A percentile compares a stretch with the other conserved stretches of the same genome.
Conservation (phyloP, 495 filamentous ascomycete species). For the Penicillium mononematosum region DNA sequence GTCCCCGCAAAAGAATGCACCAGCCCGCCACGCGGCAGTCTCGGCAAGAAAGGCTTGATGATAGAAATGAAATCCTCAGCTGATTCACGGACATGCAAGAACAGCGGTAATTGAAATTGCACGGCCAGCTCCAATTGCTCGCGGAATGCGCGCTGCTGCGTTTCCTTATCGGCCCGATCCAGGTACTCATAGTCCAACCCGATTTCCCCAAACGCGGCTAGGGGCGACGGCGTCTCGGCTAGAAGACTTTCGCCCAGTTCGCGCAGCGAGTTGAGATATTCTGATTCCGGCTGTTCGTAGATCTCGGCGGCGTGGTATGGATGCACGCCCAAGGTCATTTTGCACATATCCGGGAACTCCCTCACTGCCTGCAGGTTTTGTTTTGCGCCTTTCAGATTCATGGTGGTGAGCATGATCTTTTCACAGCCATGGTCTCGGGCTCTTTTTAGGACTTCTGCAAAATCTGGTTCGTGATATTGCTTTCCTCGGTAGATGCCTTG, state of each 20-base stretch:
- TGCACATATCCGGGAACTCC: conserved; percentile 26
- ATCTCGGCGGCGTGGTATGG: conserved; percentile 32
- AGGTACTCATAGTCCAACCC: conserved; percentile 35
- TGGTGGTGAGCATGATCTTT: conserved; percentile 30
- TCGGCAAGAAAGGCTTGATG: conserved; percentile 23
- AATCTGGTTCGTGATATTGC: conserved; percentile 31
- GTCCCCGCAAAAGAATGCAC: conserved; percentile 36
- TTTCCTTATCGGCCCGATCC: conserved; percentile 28
- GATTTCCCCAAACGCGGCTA: conserved; percentile 35
- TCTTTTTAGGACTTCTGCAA: conserved; percentile 24
- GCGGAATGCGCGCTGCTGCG: conserved; percentile 30
- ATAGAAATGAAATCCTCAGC: conserved; percentile 31
- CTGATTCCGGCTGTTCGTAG: conserved; percentile 15
- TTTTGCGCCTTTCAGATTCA: conserved; percentile 24
- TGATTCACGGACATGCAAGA: conserved; percentile 32
- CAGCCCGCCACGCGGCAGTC: conserved; percentile 24
- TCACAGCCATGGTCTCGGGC: conserved; percentile 25
- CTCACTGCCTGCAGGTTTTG: conserved; percentile 21
- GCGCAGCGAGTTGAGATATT: conserved; percentile 15
- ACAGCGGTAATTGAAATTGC: conserved; percentile 27
- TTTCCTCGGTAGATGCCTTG: conserved; percentile 36
- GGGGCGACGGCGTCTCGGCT: conserved; percentile 15
- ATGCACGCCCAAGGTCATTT: conserved; percentile 35
- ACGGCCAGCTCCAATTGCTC: conserved; percentile 29
- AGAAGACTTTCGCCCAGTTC: conserved; percentile 16